A percentile compares a stretch with the other conserved stretches of the same genome.
Conservation (phyloP, 371 early-diverging fungal species). For the Lichtheimia corymbifera region DNA sequence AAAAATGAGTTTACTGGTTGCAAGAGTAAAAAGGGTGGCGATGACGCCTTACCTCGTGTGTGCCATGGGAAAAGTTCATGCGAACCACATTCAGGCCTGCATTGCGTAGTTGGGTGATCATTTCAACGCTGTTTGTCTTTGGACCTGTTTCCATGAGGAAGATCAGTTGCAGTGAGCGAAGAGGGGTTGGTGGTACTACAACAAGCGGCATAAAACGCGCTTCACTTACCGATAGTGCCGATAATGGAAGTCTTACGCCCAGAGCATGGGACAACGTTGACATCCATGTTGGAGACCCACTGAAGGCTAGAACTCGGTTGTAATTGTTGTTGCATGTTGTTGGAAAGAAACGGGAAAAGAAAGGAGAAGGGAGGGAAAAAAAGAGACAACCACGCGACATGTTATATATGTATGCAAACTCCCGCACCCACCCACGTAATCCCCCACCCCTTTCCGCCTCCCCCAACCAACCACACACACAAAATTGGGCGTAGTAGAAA, state of each 20-base stretch:
- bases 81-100: conserved; percentile 95
- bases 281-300: conserved; percentile 74
- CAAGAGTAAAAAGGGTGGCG: conserved; percentile 9
- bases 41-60: conserved; percentile 59
- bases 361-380: neutral
- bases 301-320: conserved; percentile 52
- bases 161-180: neutral
- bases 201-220: neutral
- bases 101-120: conserved; percentile 78
- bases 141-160: conserved; percentile 43
- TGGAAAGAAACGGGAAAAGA: conserved; percentile 1
- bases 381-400: neutral
- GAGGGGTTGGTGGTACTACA: too few species aligned
- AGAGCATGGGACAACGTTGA: conserved; percentile 59
- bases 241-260: conserved; percentile 83
- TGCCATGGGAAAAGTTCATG: conserved; percentile 94
- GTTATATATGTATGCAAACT: too few species aligned
- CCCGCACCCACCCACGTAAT: too few species aligned
- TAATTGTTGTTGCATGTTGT: conserved; percentile 10
- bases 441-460: too few species aligned
- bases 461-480: too few species aligned
- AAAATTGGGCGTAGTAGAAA: too few species aligned
- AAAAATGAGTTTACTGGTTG: conserved; percentile 1
- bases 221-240: conserved; percentile 77
- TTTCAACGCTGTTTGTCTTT: conserved; percentile 78